A percentile compares a stretch with the other conserved stretches of the same genome.
Conservation (phyloP, 768 basidiomycete species). For the Tricholoma flavovirens region DNA sequence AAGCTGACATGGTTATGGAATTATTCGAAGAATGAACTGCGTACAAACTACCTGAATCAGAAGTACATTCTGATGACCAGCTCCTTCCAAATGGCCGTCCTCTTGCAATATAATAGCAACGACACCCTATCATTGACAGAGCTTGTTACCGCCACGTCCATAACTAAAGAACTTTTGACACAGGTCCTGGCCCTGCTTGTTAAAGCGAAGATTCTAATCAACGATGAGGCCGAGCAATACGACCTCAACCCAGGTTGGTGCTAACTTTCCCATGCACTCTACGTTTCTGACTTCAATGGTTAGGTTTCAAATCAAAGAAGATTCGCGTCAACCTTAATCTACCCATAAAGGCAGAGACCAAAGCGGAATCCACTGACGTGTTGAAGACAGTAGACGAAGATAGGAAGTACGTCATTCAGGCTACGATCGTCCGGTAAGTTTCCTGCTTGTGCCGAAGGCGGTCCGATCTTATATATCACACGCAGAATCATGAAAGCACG, state of each 20-base stretch:
- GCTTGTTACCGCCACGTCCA: constrained; percentile 69
- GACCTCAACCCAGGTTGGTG: constrained; percentile 75
- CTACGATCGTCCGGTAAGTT: constrained; percentile 77
- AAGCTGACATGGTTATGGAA: constrained; percentile 99
- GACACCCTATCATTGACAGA: constrained; percentile 81
- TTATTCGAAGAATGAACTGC: constrained; percentile 93
- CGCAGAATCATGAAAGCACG: constrained; percentile 89
- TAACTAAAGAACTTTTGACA: constrained; percentile 74
- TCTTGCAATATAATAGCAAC: constrained; percentile 88
- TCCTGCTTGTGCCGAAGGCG: background rate
- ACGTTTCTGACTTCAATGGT: background rate
- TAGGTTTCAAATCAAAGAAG: constrained; percentile 91
- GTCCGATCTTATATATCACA: constrained; percentile 1
- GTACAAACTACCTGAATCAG: constrained; percentile 87
- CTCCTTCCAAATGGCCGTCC: constrained; percentile 92
- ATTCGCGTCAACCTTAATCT: constrained; percentile 87
- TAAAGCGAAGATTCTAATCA: constrained; percentile 86
- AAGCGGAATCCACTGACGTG: constrained; percentile 84
- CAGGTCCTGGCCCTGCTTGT: constrained; percentile 67
- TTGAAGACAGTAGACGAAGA: constrained; percentile 96
- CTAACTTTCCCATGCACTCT: background rate
- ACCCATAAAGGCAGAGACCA: constrained; percentile 92
- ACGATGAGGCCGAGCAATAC: constrained; percentile 85
- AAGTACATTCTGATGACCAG: constrained; percentile 97
- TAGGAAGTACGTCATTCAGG: constrained; percentile 93